Conservation (phyloP, 176 grass and related monocot genomes). For the Lolium perenne region DNA sequence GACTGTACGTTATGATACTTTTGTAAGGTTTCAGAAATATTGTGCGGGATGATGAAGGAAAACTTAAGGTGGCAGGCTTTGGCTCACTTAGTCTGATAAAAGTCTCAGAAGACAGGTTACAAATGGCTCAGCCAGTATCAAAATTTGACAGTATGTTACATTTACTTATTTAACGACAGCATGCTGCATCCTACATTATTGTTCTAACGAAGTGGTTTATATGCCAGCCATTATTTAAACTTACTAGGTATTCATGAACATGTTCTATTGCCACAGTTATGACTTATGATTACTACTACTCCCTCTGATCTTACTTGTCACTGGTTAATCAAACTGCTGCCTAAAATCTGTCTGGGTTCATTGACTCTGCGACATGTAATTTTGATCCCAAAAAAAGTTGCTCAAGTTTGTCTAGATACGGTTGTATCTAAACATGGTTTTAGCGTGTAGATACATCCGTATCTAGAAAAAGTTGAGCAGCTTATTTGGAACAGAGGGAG, state of each 20-base stretch:
- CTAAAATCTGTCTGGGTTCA: too few relatives aligned
- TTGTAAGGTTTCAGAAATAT: slow-evolving; percentile 98
- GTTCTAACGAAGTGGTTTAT: slow-evolving; percentile 4
- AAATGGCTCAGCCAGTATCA: slow-evolving; percentile 57
- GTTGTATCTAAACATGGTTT: too few relatives aligned
- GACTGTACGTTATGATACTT: slow-evolving; percentile 70
- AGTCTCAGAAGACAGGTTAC: slow-evolving; percentile 63
- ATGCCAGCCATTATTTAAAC: background rate
- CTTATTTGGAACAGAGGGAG: too few relatives aligned
- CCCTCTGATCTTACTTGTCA: background rate
- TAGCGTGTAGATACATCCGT: too few relatives aligned
- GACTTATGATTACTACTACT: background rate
- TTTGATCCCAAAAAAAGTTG: too few relatives aligned
- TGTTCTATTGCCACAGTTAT: slow-evolving; percentile 21
- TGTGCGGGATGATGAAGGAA: slow-evolving; percentile 82
- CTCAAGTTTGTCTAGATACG: too few relatives aligned
- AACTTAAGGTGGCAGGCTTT: slow-evolving; percentile 87
- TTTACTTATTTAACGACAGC: slow-evolving; percentile 27
- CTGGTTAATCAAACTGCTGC: too few relatives aligned
- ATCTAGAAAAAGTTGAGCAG: too few relatives aligned
- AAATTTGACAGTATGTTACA: slow-evolving; percentile 66
- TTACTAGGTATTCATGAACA: background rate
- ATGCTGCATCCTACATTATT: slow-evolving; percentile 31
- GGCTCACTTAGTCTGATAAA: slow-evolving; percentile 76
- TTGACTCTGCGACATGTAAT: too few relatives aligned